Conservation (phyloP, 2,329 filamentous ascomycete genomes). For the Rhytidhysteron rufulum region DNA sequence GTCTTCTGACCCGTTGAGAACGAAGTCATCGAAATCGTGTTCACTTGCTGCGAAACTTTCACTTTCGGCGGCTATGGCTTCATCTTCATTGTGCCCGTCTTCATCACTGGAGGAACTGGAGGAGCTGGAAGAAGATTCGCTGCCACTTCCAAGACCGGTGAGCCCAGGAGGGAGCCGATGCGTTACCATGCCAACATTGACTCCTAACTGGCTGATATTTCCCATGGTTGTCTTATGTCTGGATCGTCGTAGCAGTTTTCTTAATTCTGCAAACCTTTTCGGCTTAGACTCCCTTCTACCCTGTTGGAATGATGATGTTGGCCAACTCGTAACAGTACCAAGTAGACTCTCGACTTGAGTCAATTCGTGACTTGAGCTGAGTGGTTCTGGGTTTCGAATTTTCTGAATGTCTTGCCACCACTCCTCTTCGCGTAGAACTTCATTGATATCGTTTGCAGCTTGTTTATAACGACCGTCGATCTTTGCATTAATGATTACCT, state of each 20-base stretch:
- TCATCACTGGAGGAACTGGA: conserved; percentile 40
- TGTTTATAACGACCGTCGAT: conserved; percentile 49
- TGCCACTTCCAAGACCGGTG: conserved; percentile 46
- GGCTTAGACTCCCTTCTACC: conserved; percentile 40
- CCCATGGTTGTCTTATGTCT: conserved; percentile 49
- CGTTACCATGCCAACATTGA: conserved; percentile 71
- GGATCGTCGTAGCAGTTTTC: conserved; percentile 59
- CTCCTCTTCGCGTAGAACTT: conserved; percentile 64
- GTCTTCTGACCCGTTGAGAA: conserved; percentile 28
- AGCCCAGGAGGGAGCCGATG: conserved; percentile 65
- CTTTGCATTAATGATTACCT: conserved; percentile 70
- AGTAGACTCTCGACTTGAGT: conserved; percentile 44
- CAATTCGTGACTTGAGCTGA: conserved; percentile 42
- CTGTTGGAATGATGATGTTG: conserved; percentile 51
- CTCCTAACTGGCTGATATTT: conserved; percentile 51
- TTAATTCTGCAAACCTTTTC: conserved; percentile 56
- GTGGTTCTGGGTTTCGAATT: conserved; percentile 32
- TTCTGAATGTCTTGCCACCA: conserved; percentile 79
- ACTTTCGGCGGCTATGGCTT: conserved; percentile 27
- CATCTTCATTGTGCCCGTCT: conserved; percentile 20
- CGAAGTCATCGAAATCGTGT: conserved; percentile 31
- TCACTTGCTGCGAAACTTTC: conserved; percentile 23
- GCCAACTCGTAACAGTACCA: conserved; percentile 45
- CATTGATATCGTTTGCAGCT: conserved; percentile 59
- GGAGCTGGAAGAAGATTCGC: conserved; percentile 13